phyloP scores from a whole-genome alignment of 2,329 filamentous ascomycete species.

The Sordariomycetes sp. region DNA sequence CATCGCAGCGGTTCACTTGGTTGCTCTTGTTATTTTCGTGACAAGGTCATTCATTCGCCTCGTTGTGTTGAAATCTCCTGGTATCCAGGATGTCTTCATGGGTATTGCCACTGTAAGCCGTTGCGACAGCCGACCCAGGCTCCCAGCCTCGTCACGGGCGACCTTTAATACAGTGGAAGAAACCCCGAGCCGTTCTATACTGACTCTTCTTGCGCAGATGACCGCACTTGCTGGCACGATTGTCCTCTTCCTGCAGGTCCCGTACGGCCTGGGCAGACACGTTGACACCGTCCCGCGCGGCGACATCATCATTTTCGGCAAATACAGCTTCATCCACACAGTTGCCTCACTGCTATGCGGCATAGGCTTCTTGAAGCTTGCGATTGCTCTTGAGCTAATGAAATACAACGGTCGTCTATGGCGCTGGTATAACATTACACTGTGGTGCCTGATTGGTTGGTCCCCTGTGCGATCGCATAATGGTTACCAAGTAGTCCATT shows the following conservation, averaged over 20 bases:
- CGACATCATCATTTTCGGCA: slow-evolving; percentile 24
- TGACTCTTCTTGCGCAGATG: background rate
- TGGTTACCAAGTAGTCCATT: background rate
- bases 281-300: slow-evolving; percentile 20
- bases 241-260: slow-evolving; percentile 29
- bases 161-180: too few relatives aligned
- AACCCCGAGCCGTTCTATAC: too few relatives aligned
- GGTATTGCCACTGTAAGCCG: background rate
- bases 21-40: slow-evolving; percentile 11
- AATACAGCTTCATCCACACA: slow-evolving; percentile 34
- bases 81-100: background rate
- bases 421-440: slow-evolving; percentile 12
- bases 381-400: slow-evolving; percentile 12
- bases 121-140: background rate
- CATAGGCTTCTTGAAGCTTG: slow-evolving; percentile 12
- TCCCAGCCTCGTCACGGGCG: too few relatives aligned
- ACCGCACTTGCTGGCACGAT: slow-evolving; percentile 11
- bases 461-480: background rate
- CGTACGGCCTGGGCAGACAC: slow-evolving; percentile 37
- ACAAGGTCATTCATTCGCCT: slow-evolving; percentile 10
- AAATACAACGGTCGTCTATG: slow-evolving; percentile 9
- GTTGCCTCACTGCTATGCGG: slow-evolving; percentile 27
- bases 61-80: background rate
- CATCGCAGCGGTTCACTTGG: slow-evolving; percentile 11
- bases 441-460: background rate